These are phyloP conservation scores for Chytriomyces confervae DNA, from an alignment of 192 early-diverging fungal species.

Conservation along the genomic window DNA sequence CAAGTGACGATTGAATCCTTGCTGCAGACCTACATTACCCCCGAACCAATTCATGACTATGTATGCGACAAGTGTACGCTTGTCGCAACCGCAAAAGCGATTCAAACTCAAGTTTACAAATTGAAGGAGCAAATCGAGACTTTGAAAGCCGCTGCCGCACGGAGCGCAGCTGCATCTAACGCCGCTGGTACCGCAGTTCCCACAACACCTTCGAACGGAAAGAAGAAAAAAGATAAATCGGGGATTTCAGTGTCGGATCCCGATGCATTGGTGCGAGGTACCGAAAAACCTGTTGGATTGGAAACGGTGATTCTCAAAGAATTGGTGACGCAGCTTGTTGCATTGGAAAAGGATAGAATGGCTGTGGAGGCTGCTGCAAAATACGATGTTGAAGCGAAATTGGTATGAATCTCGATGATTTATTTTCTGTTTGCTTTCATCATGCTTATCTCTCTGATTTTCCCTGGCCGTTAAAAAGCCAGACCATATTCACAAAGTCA, in stretches of 20 bases:
- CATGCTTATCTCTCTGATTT: neutral
- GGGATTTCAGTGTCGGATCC: neutral
- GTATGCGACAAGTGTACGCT: constrained; percentile 72
- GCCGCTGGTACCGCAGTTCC: neutral
- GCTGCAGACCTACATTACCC: constrained; percentile 58
- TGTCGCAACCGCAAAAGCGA: constrained; percentile 45
- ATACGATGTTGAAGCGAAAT: constrained; percentile 39
- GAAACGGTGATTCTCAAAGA: too few relatives aligned
- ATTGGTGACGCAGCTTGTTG: too few relatives aligned
- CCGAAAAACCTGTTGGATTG: too few relatives aligned
- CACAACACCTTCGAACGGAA: neutral
- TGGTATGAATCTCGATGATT: constrained; percentile 23
- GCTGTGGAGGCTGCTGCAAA: constrained; percentile 28
- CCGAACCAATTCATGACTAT: constrained; percentile 71
- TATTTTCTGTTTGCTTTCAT: neutral
- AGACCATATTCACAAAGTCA: constrained; percentile 7
- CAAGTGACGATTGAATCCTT: constrained; percentile 59
- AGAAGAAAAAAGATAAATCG: constrained; percentile 9
- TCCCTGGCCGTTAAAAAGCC: constrained; percentile 21
- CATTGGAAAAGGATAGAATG: constrained; percentile 10
- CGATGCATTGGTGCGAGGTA: neutral
- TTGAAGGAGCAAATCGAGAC: constrained; percentile 5
- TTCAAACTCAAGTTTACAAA: constrained; percentile 35
- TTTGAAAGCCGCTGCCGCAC: constrained; percentile 17
- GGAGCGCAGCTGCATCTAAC: neutral